Conservation (phyloP, 306 rosid genomes). For the Canavalia ensiformis region DNA sequence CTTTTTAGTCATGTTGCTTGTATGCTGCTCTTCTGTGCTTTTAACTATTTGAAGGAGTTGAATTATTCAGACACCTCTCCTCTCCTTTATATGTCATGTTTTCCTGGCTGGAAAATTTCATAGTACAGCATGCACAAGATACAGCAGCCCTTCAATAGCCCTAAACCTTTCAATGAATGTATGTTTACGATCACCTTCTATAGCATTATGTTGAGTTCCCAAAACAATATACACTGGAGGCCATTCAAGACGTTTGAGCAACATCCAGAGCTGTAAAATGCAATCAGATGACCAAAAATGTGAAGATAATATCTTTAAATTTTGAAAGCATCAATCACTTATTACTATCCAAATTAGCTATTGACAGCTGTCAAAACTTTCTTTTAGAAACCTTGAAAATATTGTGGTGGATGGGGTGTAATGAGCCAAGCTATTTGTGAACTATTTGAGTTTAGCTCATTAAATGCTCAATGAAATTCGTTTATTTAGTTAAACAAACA, state of each 20-base stretch:
- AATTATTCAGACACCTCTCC: conserved; percentile 21
- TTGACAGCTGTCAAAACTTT: not conserved
- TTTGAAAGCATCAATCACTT: not conserved
- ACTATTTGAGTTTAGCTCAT: too few species aligned
- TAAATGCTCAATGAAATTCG: too few species aligned
- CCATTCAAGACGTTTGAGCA: conserved; percentile 4
- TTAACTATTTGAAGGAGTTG: conserved; percentile 34
- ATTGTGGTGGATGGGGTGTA: not conserved
- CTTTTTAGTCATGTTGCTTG: conserved; percentile 31
- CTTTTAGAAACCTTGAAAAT: not conserved
- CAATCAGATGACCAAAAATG: not conserved
- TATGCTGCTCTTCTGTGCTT: not conserved
- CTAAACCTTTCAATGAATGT: not conserved
- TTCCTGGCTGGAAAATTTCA: conserved; percentile 13
- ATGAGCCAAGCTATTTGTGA: too few species aligned
- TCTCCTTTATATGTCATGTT: conserved; percentile 12
- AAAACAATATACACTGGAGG: not conserved
- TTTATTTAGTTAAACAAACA: too few species aligned
- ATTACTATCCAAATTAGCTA: not conserved
- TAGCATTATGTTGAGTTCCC: conserved; percentile 12
- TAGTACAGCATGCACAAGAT: conserved; percentile 17
- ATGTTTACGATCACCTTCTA: conserved; percentile 9
- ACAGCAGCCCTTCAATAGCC: not conserved
- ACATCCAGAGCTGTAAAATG: conserved; percentile 5
- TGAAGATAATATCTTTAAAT: not conserved